Evolutionary conservation across 2,329 filamentous ascomycete genomes (phyloP).

Genomic region (Xylaria sp.): DNA sequence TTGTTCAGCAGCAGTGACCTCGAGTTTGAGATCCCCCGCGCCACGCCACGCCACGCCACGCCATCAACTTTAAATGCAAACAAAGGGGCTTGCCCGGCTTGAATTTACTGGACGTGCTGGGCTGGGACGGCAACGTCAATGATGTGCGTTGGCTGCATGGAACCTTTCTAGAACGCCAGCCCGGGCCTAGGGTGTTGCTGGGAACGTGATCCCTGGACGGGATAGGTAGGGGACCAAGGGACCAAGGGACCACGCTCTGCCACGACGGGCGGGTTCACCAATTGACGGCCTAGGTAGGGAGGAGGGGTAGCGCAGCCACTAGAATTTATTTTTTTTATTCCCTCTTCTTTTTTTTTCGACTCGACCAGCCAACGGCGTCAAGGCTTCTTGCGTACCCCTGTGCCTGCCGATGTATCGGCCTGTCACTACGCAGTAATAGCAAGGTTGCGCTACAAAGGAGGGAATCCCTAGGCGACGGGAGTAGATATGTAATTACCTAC

Average conservation of each 20-base stretch:
- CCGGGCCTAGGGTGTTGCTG: slow-evolving; percentile 19
- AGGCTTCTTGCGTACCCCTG: background rate
- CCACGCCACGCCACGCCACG: too few species aligned
- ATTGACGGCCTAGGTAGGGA: slow-evolving; percentile 8
- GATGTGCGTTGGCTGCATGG: slow-evolving; percentile 31
- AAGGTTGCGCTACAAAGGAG: slow-evolving; percentile 20
- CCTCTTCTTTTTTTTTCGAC: slow-evolving; percentile 10
- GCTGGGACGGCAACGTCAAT: slow-evolving; percentile 16
- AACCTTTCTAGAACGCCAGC: slow-evolving; percentile 34
- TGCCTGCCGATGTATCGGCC: background rate
- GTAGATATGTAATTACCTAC: slow-evolving; percentile 9
- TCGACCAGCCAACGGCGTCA: too few species aligned
- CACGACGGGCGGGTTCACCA: slow-evolving; percentile 14
- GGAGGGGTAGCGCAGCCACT: background rate
- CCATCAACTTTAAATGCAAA: background rate
- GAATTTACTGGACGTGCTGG: slow-evolving; percentile 2
- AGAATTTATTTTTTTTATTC: slow-evolving; percentile 8
- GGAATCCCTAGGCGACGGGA: slow-evolving; percentile 13
- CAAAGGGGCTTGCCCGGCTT: background rate
- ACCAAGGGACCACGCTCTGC: slow-evolving; percentile 6
- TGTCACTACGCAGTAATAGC: too few species aligned
- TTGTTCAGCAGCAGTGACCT: background rate
- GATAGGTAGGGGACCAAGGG: slow-evolving; percentile 5
- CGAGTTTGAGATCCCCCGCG: background rate
- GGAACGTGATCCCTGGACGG: slow-evolving; percentile 7